Evolutionary conservation across 305 asterid genomes (phyloP), one percentile per base, ranked within the genome.

Genomic region (Rubia peregrina): DNA sequence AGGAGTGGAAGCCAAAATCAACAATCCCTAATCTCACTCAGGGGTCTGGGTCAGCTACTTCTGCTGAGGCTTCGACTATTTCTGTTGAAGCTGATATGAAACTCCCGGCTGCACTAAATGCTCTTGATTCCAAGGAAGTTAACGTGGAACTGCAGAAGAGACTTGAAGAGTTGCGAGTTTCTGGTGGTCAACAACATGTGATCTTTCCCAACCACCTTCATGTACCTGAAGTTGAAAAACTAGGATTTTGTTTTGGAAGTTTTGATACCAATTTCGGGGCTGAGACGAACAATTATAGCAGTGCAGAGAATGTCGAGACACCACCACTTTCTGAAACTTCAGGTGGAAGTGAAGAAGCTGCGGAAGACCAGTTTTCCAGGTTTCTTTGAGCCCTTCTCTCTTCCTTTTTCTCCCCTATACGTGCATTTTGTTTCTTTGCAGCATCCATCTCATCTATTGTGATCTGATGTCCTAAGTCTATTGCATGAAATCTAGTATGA

Each of bases 161-260:
- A 83, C 78, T 92, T 33, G 88, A 85, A 74, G 85, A 82, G 53
- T 70, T 80, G 1, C 89, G 78, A 77, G 76, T 93, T 72, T 86
- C 97, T 65, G 88, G 79, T 65, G 82, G 80, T 49, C 85, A 51
- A 10, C 59, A 87, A 72, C 91, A 87, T 81, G 98, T 93, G 73
- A 85, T 89, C 77, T 86, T 93, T 22, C 98, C 98, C 22, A 81
- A 80, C 77, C 96, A 92, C 74, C 88, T 90, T 55, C 98, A 92
- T 76, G 95, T 89, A 55, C 96, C 96, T 68, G 92, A 86, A 75
- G 83, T 85, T 78, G 90, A 86, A 70, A 90, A 90, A 73, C 97
- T 92, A 70, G 95, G 97, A 76, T 92, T 92, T 75, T 78, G 91
- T 81, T 92, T 92, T 85, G 98, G 98, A 82, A 92, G 96, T 81